Percentiles rank a stretch among this genome's conserved stretches.
Conservation (phyloP, 768 basidiomycete species). For the Phaeotremella skinneri region DNA sequence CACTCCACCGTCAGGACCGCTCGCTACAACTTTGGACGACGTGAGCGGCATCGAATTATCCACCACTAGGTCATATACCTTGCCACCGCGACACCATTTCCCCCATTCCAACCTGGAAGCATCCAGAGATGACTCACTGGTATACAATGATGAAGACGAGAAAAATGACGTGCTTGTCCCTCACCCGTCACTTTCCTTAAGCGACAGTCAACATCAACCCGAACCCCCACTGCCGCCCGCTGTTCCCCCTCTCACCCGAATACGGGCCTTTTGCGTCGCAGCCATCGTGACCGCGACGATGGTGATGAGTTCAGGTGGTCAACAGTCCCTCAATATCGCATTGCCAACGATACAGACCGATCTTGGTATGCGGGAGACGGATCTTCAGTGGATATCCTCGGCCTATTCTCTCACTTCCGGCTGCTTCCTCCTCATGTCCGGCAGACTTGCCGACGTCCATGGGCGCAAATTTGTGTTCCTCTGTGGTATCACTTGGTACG, state of each 20-base stretch:
- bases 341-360: constrained; percentile 50
- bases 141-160: too few relatives aligned
- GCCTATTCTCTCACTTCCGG: constrained; percentile 46
- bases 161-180: too few relatives aligned
- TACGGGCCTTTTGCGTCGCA: constrained; percentile 25
- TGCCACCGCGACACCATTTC: too few relatives aligned
- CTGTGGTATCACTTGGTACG: constrained; percentile 60
- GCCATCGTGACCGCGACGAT: constrained; percentile 35
- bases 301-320: constrained; percentile 27
- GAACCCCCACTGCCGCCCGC: neutral
- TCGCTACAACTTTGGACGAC: constrained; percentile 6
- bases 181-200: too few relatives aligned
- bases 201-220: neutral
- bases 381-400: constrained; percentile 51
- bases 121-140: too few relatives aligned
- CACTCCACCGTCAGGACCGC: neutral
- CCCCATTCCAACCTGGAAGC: too few relatives aligned
- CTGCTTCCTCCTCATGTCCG: constrained; percentile 34
- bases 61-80: neutral
- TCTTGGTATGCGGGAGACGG: constrained; percentile 37
- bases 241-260: neutral
- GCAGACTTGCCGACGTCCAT: constrained; percentile 52
- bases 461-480: constrained; percentile 72
- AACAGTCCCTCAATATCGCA: constrained; percentile 33
- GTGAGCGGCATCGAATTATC: neutral